A percentile compares a stretch with the other conserved stretches of the same genome.
These are phyloP conservation scores for Lachnellula hyalina DNA, from an alignment of 2,329 filamentous ascomycete genomes.

Conservation along the genomic window DNA sequence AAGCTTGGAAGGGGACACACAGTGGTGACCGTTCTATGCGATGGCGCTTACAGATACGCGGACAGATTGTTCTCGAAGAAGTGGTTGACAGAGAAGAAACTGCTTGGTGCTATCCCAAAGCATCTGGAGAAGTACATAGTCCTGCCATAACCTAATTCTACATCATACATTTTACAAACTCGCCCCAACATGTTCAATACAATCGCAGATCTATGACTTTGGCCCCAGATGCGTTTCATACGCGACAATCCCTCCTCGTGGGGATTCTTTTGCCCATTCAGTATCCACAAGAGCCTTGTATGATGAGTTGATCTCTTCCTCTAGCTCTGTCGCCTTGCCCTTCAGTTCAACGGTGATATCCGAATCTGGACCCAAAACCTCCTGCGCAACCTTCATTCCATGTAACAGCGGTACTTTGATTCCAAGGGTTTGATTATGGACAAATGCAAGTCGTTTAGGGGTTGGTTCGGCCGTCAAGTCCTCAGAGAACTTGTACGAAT, in stretches of 20 bases:
- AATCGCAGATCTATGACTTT: not conserved
- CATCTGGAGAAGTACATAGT: conserved; percentile 92
- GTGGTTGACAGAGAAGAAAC: conserved; percentile 83
- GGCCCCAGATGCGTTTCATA: not conserved
- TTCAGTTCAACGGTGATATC: conserved; percentile 12
- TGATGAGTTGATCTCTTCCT: not conserved
- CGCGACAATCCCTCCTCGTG: not conserved
- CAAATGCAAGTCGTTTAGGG: not conserved
- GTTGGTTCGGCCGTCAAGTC: not conserved
- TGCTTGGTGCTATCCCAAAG: conserved; percentile 75
- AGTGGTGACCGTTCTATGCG: conserved; percentile 88
- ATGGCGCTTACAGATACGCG: conserved; percentile 96
- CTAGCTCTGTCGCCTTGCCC: conserved; percentile 6
- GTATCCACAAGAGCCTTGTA: not conserved
- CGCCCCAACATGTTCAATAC: not conserved
- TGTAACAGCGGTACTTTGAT: conserved; percentile 35
- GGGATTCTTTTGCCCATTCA: not conserved
- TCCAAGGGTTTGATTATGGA: conserved; percentile 21
- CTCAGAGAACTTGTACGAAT: conserved; percentile 2
- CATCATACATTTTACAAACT: conserved; percentile 14
- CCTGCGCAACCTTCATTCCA: conserved; percentile 36
- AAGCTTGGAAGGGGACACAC: conserved; percentile 84
- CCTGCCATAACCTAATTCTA: conserved; percentile 53
- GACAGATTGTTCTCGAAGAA: conserved; percentile 87
- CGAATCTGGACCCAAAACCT: conserved; percentile 25